phyloP scores from a whole-genome alignment of 1,139 yeast species.

The Schizosaccharomyces versatilis region DNA sequence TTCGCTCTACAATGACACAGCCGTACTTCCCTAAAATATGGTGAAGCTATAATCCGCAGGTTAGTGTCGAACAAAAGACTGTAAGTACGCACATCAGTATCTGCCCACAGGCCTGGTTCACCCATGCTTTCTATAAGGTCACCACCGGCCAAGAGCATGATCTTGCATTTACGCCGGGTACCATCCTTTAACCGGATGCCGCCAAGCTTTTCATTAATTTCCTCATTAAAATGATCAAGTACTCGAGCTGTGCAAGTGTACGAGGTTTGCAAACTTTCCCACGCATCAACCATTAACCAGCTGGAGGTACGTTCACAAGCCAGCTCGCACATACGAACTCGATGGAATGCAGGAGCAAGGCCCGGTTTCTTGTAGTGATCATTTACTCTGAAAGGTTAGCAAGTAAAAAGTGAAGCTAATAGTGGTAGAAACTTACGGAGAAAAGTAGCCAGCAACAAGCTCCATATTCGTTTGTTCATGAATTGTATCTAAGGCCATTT shows the following conservation, averaged over 20 bases:
- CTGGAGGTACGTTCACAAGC: slow-evolving; percentile 93
- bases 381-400: slow-evolving; percentile 27
- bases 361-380: slow-evolving; percentile 90
- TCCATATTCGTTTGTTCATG: slow-evolving; percentile 82
- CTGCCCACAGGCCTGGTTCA: slow-evolving; percentile 99
- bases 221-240: slow-evolving; percentile 88
- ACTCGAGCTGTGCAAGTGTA: slow-evolving; percentile 91
- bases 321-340: slow-evolving; percentile 93
- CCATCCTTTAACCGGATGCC: slow-evolving; percentile 65
- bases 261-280: slow-evolving; percentile 85
- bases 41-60: slow-evolving; percentile 23
- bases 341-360: slow-evolving; percentile 62
- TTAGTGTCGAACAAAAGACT: background rate
- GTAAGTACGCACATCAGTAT: slow-evolving; percentile 32
- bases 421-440: slow-evolving; percentile 29
- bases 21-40: slow-evolving; percentile 92
- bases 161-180: slow-evolving; percentile 31
- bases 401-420: background rate
- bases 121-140: slow-evolving; percentile 96
- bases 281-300: slow-evolving; percentile 98
- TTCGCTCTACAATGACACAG: slow-evolving; percentile 84
- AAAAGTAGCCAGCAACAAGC: slow-evolving; percentile 86
- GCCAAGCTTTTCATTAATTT: slow-evolving; percentile 69
- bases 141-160: slow-evolving; percentile 94
- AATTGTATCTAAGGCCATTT: slow-evolving; percentile 92